A percentile compares a stretch with the other conserved stretches of the same genome.
Conservation (phyloP, 441 rosid genomes). For the Hypseocharis bilobata region DNA sequence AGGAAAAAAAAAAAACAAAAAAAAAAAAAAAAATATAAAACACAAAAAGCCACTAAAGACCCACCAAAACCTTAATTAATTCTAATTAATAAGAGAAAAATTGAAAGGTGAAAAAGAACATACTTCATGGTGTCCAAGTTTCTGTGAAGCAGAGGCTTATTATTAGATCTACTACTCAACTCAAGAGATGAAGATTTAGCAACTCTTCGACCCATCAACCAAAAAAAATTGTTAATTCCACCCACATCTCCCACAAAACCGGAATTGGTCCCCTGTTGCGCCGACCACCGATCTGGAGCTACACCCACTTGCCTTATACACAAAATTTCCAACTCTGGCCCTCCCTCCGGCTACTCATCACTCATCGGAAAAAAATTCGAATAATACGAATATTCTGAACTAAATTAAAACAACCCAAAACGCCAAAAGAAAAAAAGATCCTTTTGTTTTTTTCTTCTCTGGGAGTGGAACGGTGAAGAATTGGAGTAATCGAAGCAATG, state of each 20-base stretch:
- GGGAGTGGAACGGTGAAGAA: background rate
- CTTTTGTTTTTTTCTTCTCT: background rate
- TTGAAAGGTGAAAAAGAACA: conserved; percentile 16
- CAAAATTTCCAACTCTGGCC: background rate
- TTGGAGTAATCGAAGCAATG: background rate
- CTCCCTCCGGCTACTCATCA: background rate
- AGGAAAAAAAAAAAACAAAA: background rate
- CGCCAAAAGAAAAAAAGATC: background rate
- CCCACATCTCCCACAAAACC: background rate
- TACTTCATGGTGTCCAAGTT: conserved; percentile 44
- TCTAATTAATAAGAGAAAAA: background rate
- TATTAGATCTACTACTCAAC: background rate
- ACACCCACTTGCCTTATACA: too few species aligned
- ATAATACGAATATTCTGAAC: background rate
- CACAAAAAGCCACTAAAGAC: background rate
- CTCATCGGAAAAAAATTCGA: background rate
- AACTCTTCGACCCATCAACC: conserved; percentile 31
- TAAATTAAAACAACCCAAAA: background rate
- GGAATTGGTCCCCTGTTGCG: too few species aligned
- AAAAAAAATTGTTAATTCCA: too few species aligned
- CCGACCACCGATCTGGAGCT: background rate
- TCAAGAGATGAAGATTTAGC: background rate
- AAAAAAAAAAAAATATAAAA: background rate
- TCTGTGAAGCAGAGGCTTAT: conserved; percentile 29
- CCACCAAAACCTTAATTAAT: background rate